Conservation (phyloP, 2,329 filamentous ascomycete species). For the Incumbomyces lentus region DNA sequence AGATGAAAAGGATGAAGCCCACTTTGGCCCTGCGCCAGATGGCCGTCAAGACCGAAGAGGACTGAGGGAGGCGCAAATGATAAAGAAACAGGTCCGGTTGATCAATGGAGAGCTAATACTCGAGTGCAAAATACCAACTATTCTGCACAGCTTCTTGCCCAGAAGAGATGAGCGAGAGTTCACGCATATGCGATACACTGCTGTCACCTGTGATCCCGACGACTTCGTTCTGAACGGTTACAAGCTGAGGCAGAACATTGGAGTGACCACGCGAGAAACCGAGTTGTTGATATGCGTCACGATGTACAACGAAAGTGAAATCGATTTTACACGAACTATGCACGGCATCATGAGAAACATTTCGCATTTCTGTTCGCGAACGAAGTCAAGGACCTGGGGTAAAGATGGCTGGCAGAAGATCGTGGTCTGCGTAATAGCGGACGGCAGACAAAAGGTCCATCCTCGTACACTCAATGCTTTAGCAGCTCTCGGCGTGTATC, state of each 20-base stretch:
- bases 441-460: slow-evolving; percentile 88
- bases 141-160: slow-evolving; percentile 92
- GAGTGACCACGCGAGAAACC: slow-evolving; percentile 72
- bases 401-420: slow-evolving; percentile 98
- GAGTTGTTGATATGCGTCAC: slow-evolving; percentile 95
- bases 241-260: slow-evolving; percentile 84
- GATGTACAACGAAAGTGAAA: slow-evolving; percentile 99
- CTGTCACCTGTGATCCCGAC: slow-evolving; percentile 94
- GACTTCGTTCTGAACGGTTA: slow-evolving; percentile 84
- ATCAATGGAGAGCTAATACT: slow-evolving; percentile 97
- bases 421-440: slow-evolving; percentile 91
- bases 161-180: slow-evolving; percentile 90
- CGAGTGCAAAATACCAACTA: slow-evolving; percentile 98
- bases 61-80: slow-evolving; percentile 75
- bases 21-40: slow-evolving; percentile 79
- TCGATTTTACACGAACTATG: slow-evolving; percentile 95
- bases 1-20: slow-evolving; percentile 51
- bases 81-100: slow-evolving; percentile 84
- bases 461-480: slow-evolving; percentile 86
- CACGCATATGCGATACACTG: slow-evolving; percentile 97
- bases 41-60: slow-evolving; percentile 81
- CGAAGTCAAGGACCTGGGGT: slow-evolving; percentile 90
- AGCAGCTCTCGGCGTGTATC: slow-evolving; percentile 94
- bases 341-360: slow-evolving; percentile 98
- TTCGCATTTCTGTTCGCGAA: slow-evolving; percentile 85